Conservation (phyloP, 148 eudicot species). For the Rhododendron ferrugineum region DNA sequence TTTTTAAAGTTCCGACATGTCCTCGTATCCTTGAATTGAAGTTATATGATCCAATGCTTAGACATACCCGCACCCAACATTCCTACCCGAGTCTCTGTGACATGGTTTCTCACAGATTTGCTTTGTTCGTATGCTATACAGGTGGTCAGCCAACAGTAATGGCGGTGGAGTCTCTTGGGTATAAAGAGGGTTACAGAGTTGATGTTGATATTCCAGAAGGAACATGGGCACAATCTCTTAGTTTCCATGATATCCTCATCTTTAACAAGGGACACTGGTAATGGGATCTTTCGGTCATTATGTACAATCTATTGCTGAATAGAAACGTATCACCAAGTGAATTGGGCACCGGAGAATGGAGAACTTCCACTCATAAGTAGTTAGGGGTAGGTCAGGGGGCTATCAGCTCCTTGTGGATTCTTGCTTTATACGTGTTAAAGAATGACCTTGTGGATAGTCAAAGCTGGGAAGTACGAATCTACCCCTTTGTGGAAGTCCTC, state of each 20-base stretch:
- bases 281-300: not conserved
- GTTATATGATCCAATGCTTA: not conserved
- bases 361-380: too few species aligned
- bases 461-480: not conserved
- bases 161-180: conserved; percentile 88
- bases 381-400: too few species aligned
- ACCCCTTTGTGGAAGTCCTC: not conserved
- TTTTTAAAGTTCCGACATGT: too few species aligned
- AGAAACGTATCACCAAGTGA: not conserved
- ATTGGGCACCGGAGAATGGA: too few species aligned
- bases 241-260: conserved; percentile 77
- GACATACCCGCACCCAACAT: too few species aligned
- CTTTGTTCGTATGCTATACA: conserved; percentile 13
- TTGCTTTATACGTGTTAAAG: not conserved
- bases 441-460: not conserved
- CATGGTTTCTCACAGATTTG: not conserved
- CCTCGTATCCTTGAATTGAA: too few species aligned
- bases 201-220: conserved; percentile 86
- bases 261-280: conserved; percentile 98
- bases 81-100: not conserved
- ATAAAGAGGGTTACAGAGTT: conserved; percentile 84
- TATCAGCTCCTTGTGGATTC: too few species aligned
- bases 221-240: conserved; percentile 79
- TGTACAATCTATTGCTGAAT: not conserved
- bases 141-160: conserved; percentile 68